Conservation (phyloP, 345 rosid species). For the Lepidium sativum region DNA sequence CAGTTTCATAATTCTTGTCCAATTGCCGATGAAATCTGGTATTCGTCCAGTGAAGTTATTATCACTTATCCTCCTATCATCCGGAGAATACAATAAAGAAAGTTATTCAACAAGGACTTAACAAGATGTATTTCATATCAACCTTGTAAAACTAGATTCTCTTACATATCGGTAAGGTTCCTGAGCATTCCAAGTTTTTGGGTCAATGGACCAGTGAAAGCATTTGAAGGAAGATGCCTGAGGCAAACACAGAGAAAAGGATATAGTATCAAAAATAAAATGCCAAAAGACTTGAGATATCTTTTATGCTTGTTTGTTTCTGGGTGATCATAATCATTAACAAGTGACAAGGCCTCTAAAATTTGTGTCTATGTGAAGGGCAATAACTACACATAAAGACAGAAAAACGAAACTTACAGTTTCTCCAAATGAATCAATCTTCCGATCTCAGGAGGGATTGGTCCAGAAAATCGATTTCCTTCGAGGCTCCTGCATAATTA, state of each 20-base stretch:
- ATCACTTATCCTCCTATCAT: conserved; percentile 66
- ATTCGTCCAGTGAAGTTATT: conserved; percentile 59
- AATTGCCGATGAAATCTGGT: conserved; percentile 56
- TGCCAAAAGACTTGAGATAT: not conserved
- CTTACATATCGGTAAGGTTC: conserved; percentile 75
- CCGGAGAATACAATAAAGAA: conserved; percentile 4
- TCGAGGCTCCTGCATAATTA: conserved; percentile 58
- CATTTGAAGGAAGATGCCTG: conserved; percentile 63
- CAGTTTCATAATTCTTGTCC: conserved; percentile 60
- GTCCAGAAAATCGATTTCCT: conserved; percentile 69
- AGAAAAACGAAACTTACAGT: conserved; percentile 38
- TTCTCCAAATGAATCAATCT: conserved; percentile 47
- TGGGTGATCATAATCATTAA: not conserved
- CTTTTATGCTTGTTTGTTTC: not conserved
- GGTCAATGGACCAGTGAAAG: conserved; percentile 62
- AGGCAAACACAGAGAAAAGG: conserved; percentile 10
- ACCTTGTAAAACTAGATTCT: not conserved
- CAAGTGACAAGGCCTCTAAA: not conserved
- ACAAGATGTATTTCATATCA: not conserved
- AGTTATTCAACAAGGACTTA: not conserved
- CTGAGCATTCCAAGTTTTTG: conserved; percentile 40
- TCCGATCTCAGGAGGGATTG: conserved; percentile 65
- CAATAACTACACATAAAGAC: not conserved
- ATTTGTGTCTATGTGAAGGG: not conserved
- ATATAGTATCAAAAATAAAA: not conserved